Conservation (phyloP, 2,329 filamentous ascomycete species). For the Pseudopithomyces maydicus region DNA sequence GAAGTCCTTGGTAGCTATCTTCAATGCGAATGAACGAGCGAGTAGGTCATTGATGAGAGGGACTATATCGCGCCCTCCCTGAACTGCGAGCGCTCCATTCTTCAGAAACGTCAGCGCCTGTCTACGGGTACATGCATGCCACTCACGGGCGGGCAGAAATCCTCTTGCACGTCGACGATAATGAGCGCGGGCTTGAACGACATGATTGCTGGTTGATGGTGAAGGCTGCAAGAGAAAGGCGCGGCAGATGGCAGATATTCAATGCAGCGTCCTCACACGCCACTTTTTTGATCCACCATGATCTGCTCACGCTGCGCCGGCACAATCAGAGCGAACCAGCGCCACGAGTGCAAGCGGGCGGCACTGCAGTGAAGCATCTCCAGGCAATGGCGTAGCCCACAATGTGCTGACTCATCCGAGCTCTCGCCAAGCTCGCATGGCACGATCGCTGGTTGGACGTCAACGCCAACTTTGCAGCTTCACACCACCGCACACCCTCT, state of each 20-base stretch:
- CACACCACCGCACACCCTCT: conserved; percentile 34
- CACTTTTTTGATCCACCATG: too few species aligned
- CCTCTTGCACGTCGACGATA: conserved; percentile 89
- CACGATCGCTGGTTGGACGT: conserved; percentile 22
- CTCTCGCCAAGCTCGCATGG: conserved; percentile 28
- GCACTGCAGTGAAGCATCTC: not conserved
- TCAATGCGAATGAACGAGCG: conserved; percentile 69
- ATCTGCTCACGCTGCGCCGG: not conserved
- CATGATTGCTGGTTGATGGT: conserved; percentile 19
- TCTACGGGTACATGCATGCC: not conserved
- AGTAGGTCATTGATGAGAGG: conserved; percentile 77
- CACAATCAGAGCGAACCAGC: not conserved
- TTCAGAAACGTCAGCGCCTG: conserved; percentile 45
- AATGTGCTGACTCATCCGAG: conserved; percentile 8
- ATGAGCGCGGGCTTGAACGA: conserved; percentile 62
- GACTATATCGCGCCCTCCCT: conserved; percentile 71
- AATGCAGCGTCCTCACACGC: too few species aligned
- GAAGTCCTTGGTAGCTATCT: conserved; percentile 89
- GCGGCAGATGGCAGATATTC: too few species aligned
- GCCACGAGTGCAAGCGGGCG: not conserved
- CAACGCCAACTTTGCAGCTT: conserved; percentile 33
- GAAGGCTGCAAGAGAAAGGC: not conserved
- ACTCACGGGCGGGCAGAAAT: conserved; percentile 88
- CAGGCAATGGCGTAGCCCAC: not conserved
- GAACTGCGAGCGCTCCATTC: conserved; percentile 85